Percentiles rank a stretch among this genome's conserved stretches.
Conservation (phyloP, 495 filamentous ascomycete genomes). For the Penicillium waksmanii region DNA sequence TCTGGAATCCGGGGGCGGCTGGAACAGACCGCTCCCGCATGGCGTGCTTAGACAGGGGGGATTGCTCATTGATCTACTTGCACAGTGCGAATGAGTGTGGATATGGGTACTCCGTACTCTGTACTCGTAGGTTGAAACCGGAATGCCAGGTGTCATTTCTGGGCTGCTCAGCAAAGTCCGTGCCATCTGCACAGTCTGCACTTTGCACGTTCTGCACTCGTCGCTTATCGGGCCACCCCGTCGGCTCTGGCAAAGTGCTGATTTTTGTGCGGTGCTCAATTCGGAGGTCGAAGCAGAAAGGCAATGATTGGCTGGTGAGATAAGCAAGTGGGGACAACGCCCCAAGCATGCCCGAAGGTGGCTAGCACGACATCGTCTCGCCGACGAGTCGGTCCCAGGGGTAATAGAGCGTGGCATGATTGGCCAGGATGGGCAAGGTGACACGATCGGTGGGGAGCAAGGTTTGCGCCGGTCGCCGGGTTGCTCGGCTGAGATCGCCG, state of each 20-base stretch:
- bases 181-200: too few relatives aligned
- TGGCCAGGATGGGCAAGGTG: background rate
- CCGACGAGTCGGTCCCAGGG: background rate
- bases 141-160: background rate
- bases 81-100: background rate
- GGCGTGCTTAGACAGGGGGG: constrained; percentile 36
- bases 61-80: constrained; percentile 32
- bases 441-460: constrained; percentile 4
- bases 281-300: background rate
- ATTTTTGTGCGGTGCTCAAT: background rate
- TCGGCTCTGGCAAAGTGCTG: background rate
- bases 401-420: background rate
- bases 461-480: constrained; percentile 3
- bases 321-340: constrained; percentile 35
- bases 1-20: constrained; percentile 18
- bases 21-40: constrained; percentile 18
- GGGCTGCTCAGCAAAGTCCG: too few relatives aligned
- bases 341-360: background rate
- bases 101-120: background rate
- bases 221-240: background rate
- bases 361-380: constrained; percentile 4
- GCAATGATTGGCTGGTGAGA: constrained; percentile 26
- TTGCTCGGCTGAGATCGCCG: constrained; percentile 4
- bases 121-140: background rate
- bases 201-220: background rate